Evolutionary conservation across 352 stramenopile genomes (phyloP), one percentile per base, ranked within the genome.

Genomic region (Pseudoperonospora humuli): DNA sequence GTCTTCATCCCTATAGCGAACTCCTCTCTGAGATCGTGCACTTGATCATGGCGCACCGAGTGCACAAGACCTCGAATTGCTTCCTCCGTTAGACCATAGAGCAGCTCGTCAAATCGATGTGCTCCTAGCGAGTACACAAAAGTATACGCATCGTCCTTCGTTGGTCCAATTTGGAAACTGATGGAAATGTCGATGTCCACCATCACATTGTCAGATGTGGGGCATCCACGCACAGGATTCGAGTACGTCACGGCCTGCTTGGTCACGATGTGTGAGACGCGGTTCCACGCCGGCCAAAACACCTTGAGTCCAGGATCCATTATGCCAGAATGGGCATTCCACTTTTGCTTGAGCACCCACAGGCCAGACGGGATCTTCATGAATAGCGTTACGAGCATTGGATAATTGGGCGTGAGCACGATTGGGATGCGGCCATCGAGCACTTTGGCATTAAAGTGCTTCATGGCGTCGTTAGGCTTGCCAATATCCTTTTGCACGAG

Each of bases 131-230:
- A 63, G 57, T 93, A 93, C 19, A 93, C 78, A 62, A 93, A 93
- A 41, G 70, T 83, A 49, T 83, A 72, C 2, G 75, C 81, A 28
- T 87, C 81, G 3, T 93, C 64, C 21, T 76, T 62, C 0, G 61
- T 86, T 1, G 81, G 81, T 0, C 81, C 81, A 35, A 93, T 88
- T 57, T 87, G 77, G 64, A 93, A 86, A 39, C 75, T 90, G 56
- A 93, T 82, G 26, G 81, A 93, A 41, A 91, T 82, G 59, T 91
- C 76, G 35, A 93, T 86, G 43, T 91, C 66, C n/a, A 92, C 72
- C 80, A 95, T 92, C 10, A 94, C 79, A 40, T 92, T 94, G 57
- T 94, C 80, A 7, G 62, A 70, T 7, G 82, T 94, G 7, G 79
- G 76, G 39, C 79, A 92, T 34, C 70, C 75, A 13, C 57, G 68